Evolutionary conservation across 176 grass and related monocot genomes (phyloP).

Genomic region (Luzula sylvatica): DNA sequence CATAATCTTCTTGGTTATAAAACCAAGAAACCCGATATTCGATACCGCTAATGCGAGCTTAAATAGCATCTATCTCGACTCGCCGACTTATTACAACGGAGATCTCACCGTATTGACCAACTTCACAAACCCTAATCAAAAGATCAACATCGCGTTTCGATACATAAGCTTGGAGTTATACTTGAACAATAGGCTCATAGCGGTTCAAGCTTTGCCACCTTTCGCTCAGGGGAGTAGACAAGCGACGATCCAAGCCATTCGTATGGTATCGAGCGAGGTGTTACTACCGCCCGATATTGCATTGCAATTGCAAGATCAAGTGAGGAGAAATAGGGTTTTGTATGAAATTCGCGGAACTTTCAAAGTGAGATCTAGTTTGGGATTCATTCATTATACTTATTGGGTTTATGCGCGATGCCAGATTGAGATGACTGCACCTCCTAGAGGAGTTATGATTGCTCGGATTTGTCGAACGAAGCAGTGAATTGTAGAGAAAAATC

Average conservation of each 20-base stretch:
- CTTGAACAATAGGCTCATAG: constrained; percentile 56
- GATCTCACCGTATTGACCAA: constrained; percentile 66
- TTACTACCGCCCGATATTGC: constrained; percentile 51
- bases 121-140: constrained; percentile 84
- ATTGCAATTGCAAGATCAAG: constrained; percentile 51
- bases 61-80: constrained; percentile 61
- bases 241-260: constrained; percentile 40
- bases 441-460: constrained; percentile 54
- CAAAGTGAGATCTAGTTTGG: constrained; percentile 60
- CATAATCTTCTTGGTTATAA: constrained; percentile 55
- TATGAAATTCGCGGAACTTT: constrained; percentile 57
- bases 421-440: constrained; percentile 72
- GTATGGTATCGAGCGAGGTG: constrained; percentile 80
- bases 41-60: constrained; percentile 49
- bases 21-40: constrained; percentile 50
- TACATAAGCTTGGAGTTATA: constrained; percentile 50
- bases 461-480: constrained; percentile 56
- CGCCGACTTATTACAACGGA: constrained; percentile 53
- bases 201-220: constrained; percentile 46
- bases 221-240: constrained; percentile 45
- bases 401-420: constrained; percentile 49
- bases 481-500: constrained; percentile 2
- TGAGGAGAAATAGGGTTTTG: constrained; percentile 51
- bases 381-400: constrained; percentile 51
- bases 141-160: constrained; percentile 50